phyloP scores from a whole-genome alignment of 306 rosid species.

The Malus asiatica region DNA sequence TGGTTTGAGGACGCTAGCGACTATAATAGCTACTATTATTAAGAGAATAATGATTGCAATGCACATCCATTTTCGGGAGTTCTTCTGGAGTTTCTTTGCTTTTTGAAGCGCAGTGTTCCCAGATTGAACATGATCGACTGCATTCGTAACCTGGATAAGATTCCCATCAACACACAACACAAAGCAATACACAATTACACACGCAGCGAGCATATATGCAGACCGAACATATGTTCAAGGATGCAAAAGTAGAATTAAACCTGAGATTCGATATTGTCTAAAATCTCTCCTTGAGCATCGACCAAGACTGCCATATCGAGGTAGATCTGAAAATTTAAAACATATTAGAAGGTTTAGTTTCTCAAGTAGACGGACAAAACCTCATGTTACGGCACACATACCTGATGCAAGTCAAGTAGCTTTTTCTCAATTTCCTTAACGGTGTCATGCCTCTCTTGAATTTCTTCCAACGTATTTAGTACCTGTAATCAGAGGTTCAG shows the following conservation, averaged over 20 bases:
- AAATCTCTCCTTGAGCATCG: constrained; percentile 87
- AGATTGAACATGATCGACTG: constrained; percentile 70
- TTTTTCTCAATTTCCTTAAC: constrained; percentile 91
- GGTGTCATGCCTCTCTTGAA: constrained; percentile 89
- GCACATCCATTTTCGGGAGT: constrained; percentile 82
- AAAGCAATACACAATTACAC: constrained; percentile 19
- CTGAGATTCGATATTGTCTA: constrained; percentile 97
- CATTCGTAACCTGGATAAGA: constrained; percentile 59
- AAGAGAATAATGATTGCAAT: constrained; percentile 71
- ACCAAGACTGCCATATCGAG: constrained; percentile 92
- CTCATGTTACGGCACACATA: constrained; percentile 8
- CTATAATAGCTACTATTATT: constrained; percentile 59
- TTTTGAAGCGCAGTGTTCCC: constrained; percentile 73
- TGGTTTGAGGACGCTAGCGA: constrained; percentile 65
- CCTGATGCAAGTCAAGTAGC: constrained; percentile 96
- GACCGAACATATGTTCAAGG: constrained; percentile 15
- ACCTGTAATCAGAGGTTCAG: constrained; percentile 41
- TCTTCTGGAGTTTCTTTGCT: constrained; percentile 88
- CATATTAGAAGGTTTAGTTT: constrained; percentile 10
- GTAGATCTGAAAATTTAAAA: constrained; percentile 52
- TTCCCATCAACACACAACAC: constrained; percentile 33
- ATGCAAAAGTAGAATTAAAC: constrained; percentile 30
- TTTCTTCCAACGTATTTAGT: constrained; percentile 80
- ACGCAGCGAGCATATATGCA: constrained; percentile 10
- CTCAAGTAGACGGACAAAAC: background rate